phyloP scores from a whole-genome alignment of 2,329 filamentous ascomycete species.

The Immersiporthe knoxdaviesiana region DNA sequence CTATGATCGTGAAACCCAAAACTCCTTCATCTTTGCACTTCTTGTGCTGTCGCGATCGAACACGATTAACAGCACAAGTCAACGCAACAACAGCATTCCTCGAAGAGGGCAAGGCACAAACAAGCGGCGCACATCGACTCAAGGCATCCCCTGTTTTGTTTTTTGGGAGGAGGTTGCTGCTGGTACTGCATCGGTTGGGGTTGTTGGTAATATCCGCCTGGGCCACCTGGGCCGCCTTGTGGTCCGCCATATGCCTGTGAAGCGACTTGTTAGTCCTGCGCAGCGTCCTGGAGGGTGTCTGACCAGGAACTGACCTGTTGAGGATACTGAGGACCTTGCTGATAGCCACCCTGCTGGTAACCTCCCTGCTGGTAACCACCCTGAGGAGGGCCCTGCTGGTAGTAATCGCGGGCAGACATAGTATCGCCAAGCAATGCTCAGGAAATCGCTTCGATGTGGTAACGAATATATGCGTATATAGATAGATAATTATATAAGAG shows the following conservation, averaged over 20 bases:
- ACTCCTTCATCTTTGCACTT: too few relatives aligned
- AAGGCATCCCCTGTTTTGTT: slow-evolving; percentile 44
- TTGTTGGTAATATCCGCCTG: slow-evolving; percentile 47
- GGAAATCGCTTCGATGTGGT: background rate
- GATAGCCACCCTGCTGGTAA: slow-evolving; percentile 31
- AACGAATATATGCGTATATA: background rate
- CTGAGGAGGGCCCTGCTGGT: slow-evolving; percentile 41
- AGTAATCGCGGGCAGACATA: slow-evolving; percentile 44
- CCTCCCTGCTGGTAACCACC: slow-evolving; percentile 5
- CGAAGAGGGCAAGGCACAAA: slow-evolving; percentile 55
- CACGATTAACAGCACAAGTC: slow-evolving; percentile 46
- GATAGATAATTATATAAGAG: slow-evolving; percentile 1
- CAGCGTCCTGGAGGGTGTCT: slow-evolving; percentile 8
- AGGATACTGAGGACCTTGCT: slow-evolving; percentile 46
- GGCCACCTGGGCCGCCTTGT: slow-evolving; percentile 32
- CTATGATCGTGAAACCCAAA: too few relatives aligned
- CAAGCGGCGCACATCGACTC: slow-evolving; percentile 50
- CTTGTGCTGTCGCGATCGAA: background rate
- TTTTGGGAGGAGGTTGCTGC: slow-evolving; percentile 44
- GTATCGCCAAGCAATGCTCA: slow-evolving; percentile 25
- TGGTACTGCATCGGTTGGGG: slow-evolving; percentile 52
- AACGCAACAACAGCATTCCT: slow-evolving; percentile 54
- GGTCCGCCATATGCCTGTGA: slow-evolving; percentile 41
- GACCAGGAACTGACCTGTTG: slow-evolving; percentile 43
- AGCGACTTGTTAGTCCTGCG: slow-evolving; percentile 19